Conservation (phyloP, 1,139 yeast species). For the Entelexis sorbosivorans region DNA sequence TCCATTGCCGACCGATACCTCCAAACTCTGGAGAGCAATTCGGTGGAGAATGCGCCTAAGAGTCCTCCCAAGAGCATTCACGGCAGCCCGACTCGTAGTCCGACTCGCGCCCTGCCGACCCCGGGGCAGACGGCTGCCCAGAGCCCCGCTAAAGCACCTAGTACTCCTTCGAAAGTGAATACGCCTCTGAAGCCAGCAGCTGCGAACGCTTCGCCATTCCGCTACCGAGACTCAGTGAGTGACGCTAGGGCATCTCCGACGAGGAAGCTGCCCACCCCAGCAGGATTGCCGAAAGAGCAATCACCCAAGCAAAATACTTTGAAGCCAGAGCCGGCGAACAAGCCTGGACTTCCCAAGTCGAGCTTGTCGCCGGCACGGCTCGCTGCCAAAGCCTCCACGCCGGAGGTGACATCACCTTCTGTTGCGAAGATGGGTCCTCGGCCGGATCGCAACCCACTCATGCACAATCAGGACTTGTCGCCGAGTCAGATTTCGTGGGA, state of each 20-base stretch:
- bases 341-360: neutral
- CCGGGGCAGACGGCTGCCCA: neutral
- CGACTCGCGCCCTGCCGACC: neutral
- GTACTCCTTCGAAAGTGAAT: neutral
- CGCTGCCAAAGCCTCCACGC: neutral
- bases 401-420: neutral
- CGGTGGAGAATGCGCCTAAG: slow-evolving; percentile 14
- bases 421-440: slow-evolving; percentile 23
- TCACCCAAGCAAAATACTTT: neutral
- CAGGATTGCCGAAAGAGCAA: neutral
- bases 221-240: neutral
- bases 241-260: too few species aligned
- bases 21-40: slow-evolving; percentile 23
- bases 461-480: slow-evolving; percentile 28
- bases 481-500: slow-evolving; percentile 35
- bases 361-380: neutral
- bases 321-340: neutral
- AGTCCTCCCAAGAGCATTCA: slow-evolving; percentile 15
- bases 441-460: slow-evolving; percentile 30
- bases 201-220: neutral
- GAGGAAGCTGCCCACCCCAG: neutral
- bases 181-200: neutral
- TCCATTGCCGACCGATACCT: slow-evolving; percentile 24
- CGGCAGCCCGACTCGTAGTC: slow-evolving; percentile 1
- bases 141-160: neutral